Conservation (phyloP, 2,329 filamentous ascomycete species). For the Aureobasidium sp. region DNA sequence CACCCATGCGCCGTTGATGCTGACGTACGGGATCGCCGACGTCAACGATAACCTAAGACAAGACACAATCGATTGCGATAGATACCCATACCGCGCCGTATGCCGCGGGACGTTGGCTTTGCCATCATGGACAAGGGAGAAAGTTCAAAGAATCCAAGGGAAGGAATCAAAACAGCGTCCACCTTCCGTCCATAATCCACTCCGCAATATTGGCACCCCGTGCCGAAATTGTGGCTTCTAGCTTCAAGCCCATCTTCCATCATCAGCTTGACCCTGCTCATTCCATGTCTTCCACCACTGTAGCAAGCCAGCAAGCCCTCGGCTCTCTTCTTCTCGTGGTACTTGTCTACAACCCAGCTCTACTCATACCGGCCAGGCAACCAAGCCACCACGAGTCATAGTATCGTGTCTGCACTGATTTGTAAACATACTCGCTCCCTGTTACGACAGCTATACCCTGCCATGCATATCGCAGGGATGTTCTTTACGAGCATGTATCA, state of each 20-base stretch:
- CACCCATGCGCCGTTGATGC: not conserved
- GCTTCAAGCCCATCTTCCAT: not conserved
- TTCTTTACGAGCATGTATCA: not conserved
- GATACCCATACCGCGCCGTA: not conserved
- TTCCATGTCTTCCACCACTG: not conserved
- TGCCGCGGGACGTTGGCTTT: slow-evolving; percentile 4
- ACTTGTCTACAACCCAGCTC: not conserved
- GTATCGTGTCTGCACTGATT: not conserved
- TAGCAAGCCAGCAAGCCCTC: not conserved
- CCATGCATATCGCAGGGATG: not conserved
- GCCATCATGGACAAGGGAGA: not conserved
- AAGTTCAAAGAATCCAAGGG: not conserved
- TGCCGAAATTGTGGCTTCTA: not conserved
- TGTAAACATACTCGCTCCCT: not conserved
- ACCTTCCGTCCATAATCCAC: not conserved
- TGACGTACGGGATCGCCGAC: slow-evolving; percentile 9
- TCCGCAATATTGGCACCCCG: not conserved
- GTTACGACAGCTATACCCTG: not conserved
- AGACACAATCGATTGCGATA: slow-evolving; percentile 11
- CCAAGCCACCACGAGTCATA: slow-evolving; percentile 5
- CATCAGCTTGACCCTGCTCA: slow-evolving; percentile 5
- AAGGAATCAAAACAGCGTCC: not conserved
- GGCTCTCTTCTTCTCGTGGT: not conserved
- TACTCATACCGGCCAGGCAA: not conserved
- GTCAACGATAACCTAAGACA: slow-evolving; percentile 10